Evolutionary conservation across 129 eudicot genomes (phyloP).

Genomic region (Apium graveolens): DNA sequence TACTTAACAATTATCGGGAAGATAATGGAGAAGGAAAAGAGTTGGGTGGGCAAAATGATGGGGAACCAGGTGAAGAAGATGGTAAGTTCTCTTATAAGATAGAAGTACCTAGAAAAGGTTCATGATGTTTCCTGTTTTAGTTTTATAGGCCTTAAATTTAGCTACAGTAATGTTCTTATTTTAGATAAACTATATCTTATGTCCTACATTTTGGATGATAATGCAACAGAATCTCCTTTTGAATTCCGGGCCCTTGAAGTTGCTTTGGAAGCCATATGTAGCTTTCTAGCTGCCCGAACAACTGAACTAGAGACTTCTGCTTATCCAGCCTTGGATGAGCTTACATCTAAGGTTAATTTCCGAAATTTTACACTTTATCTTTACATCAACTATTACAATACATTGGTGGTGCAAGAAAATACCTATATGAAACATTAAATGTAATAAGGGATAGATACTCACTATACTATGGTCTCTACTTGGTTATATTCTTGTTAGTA

Average conservation of each 20-base stretch:
- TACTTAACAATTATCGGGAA: conserved; percentile 29
- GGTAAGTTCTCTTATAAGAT: conserved; percentile 30
- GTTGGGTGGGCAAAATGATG: conserved; percentile 40
- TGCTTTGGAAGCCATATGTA: conserved; percentile 85
- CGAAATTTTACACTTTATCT: neutral
- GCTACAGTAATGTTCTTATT: neutral
- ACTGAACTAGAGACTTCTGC: conserved; percentile 83
- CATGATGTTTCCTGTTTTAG: neutral
- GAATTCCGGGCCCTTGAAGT: conserved; percentile 92
- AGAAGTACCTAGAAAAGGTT: neutral
- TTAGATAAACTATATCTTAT: neutral
- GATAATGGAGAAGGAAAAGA: conserved; percentile 35
- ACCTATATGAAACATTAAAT: neutral
- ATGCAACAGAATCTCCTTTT: conserved; percentile 72
- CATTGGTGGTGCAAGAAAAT: neutral
- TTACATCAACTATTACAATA: neutral
- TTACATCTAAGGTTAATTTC: conserved; percentile 62
- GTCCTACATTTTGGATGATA: neutral
- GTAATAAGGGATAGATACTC: neutral
- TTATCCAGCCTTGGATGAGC: conserved; percentile 87
- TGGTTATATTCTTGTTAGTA: neutral
- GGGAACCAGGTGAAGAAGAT: conserved; percentile 73
- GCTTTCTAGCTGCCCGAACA: conserved; percentile 77
- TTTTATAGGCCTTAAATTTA: neutral
- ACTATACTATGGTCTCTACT: too few relatives aligned